These are phyloP conservation scores for Phytophthora hibernalis DNA, from an alignment of 352 stramenopile genomes.

Conservation along the genomic window DNA sequence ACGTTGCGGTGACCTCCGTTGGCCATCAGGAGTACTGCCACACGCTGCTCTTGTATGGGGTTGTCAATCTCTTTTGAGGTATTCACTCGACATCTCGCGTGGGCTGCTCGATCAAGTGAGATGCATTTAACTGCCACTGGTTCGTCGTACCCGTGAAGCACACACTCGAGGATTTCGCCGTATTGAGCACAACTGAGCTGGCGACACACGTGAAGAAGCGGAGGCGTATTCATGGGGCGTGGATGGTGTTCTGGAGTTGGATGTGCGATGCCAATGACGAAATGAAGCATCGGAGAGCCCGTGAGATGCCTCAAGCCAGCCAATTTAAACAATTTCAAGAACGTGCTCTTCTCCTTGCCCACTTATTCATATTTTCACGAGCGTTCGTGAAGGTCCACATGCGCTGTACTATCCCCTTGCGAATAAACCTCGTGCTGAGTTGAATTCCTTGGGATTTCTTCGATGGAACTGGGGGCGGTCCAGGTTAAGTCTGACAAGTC, in stretches of 20 bases:
- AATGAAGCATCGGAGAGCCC: not conserved
- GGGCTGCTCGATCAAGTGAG: constrained; percentile 15
- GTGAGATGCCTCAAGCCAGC: too few species aligned
- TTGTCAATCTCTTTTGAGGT: constrained; percentile 32
- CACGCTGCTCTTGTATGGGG: constrained; percentile 34
- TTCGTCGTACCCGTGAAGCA: constrained; percentile 15
- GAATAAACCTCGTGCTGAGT: not conserved
- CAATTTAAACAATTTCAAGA: not conserved
- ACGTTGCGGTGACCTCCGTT: constrained; percentile 42
- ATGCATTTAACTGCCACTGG: constrained; percentile 44
- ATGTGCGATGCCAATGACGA: not conserved
- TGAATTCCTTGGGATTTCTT: not conserved
- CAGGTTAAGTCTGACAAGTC: too few species aligned
- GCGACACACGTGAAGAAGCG: constrained; percentile 22
- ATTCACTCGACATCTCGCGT: constrained; percentile 5
- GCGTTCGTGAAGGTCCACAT: not conserved
- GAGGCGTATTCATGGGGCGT: not conserved
- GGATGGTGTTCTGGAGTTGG: not conserved
- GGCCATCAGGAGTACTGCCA: constrained; percentile 19
- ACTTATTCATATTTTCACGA: not conserved
- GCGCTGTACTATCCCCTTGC: not conserved
- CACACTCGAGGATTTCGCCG: constrained; percentile 41
- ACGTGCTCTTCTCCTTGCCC: not conserved
- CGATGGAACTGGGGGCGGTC: too few species aligned
- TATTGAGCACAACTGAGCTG: constrained; percentile 33